Percentiles rank a stretch among this genome's conserved stretches.
These are phyloP conservation scores for Aureobasidium namibiae DNA, from an alignment of 2,329 filamentous ascomycete species.

Conservation along the genomic window DNA sequence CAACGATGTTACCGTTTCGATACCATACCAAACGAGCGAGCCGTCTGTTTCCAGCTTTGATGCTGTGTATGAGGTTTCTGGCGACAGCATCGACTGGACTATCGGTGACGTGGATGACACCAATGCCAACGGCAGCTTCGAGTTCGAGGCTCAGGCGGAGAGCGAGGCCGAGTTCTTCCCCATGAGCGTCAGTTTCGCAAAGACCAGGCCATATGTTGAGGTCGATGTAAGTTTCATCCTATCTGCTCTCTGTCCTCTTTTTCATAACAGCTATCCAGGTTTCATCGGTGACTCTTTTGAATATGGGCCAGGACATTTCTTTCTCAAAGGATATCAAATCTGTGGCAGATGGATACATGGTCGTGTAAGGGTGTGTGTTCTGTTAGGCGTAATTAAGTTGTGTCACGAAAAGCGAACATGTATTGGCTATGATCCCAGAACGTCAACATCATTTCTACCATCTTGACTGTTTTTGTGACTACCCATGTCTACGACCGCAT, in stretches of 20 bases:
- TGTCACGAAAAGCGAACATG: constrained; percentile 10
- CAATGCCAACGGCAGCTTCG: constrained; percentile 79
- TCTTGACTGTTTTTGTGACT: background rate
- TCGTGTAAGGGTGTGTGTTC: constrained; percentile 49
- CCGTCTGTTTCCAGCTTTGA: constrained; percentile 89
- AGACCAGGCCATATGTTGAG: constrained; percentile 78
- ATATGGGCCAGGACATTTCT: constrained; percentile 68
- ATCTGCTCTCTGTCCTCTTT: background rate
- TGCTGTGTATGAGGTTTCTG: constrained; percentile 85
- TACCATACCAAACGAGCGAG: constrained; percentile 79
- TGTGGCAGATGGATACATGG: constrained; percentile 64
- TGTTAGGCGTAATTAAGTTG: constrained; percentile 3
- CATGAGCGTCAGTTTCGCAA: constrained; percentile 85
- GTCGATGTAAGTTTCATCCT: constrained; percentile 66
- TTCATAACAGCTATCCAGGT: constrained; percentile 44
- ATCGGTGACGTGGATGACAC: constrained; percentile 78
- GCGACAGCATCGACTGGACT: constrained; percentile 88
- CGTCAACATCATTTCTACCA: background rate
- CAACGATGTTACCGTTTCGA: constrained; percentile 76
- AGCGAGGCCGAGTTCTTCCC: constrained; percentile 97
- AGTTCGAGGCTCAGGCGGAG: constrained; percentile 83
- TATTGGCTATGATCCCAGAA: background rate
- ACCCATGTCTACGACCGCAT: background rate
- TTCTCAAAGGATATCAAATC: constrained; percentile 79
- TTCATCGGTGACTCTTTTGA: constrained; percentile 59